These are phyloP conservation scores for Torulaspora gathmanii DNA, from an alignment of 805 yeast species.

Conservation along the genomic window DNA sequence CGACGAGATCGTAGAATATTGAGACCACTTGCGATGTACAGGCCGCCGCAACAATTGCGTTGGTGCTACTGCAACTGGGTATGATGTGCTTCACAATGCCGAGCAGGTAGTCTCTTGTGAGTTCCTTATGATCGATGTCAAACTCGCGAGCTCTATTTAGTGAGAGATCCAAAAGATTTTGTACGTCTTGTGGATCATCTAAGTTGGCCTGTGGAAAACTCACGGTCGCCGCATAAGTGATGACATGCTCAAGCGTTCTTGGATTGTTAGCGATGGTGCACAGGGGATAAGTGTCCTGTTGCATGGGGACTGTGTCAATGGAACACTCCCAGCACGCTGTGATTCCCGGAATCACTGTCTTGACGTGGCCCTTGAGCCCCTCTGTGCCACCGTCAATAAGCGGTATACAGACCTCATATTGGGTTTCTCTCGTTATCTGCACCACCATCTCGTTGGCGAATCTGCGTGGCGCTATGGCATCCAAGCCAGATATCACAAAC, in stretches of 20 bases:
- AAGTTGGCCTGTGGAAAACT: conserved; percentile 72
- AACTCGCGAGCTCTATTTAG: conserved; percentile 55
- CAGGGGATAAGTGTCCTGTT: conserved; percentile 61
- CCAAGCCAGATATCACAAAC: conserved; percentile 80
- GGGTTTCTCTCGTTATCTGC: conserved; percentile 52
- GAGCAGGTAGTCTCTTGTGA: conserved; percentile 63
- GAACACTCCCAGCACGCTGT: conserved; percentile 94
- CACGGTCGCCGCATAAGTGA: conserved; percentile 79
- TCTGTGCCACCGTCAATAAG: conserved; percentile 94
- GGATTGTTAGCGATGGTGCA: conserved; percentile 95
- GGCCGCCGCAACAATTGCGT: conserved; percentile 85
- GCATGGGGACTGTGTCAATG: conserved; percentile 59
- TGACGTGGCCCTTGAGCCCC: conserved; percentile 86
- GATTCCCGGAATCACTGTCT: conserved; percentile 78
- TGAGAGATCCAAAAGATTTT: conserved; percentile 56
- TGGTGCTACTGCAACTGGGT: conserved; percentile 92
- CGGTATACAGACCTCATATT: conserved; percentile 50
- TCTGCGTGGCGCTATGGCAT: conserved; percentile 82
- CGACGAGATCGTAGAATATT: conserved; percentile 60
- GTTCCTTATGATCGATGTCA: conserved; percentile 58
- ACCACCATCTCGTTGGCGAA: conserved; percentile 78
- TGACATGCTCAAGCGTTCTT: conserved; percentile 89
- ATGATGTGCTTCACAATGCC: conserved; percentile 90
- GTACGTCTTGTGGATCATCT: conserved; percentile 62
- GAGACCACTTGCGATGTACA: conserved; percentile 86